Conservation (phyloP, 83 land plant genomes). For the Diphasiastrum complanatum region DNA sequence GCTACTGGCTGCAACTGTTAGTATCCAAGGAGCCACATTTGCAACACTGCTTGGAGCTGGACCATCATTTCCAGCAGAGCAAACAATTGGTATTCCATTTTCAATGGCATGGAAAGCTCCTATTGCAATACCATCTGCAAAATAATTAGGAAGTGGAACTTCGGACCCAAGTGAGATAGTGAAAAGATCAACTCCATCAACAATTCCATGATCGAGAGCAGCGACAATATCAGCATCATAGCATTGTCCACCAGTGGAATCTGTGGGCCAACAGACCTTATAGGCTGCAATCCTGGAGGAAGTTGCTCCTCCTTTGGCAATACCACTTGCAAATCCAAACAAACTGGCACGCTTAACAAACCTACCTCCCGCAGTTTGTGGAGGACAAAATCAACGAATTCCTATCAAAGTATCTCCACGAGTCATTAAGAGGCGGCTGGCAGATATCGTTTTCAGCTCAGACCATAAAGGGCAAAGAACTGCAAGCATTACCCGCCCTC, state of each 20-base stretch:
- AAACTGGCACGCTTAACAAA: slow-evolving; percentile 36
- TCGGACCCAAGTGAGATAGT: slow-evolving; percentile 53
- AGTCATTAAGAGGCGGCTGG: too few relatives aligned
- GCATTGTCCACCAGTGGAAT: slow-evolving; percentile 20
- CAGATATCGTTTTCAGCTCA: too few relatives aligned
- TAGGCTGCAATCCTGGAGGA: slow-evolving; percentile 45
- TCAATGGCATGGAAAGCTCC: slow-evolving; percentile 60
- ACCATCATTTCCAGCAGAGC: slow-evolving; percentile 62
- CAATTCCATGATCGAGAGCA: slow-evolving; percentile 51
- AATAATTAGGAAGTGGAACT: slow-evolving; percentile 25
- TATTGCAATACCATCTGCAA: slow-evolving; percentile 53
- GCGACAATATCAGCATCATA: slow-evolving; percentile 38
- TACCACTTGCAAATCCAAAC: slow-evolving; percentile 47
- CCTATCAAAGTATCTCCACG: too few relatives aligned
- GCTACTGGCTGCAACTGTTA: slow-evolving; percentile 59
- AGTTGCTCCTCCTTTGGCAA: slow-evolving; percentile 51
- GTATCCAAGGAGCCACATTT: slow-evolving; percentile 62
- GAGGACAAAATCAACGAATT: too few relatives aligned
- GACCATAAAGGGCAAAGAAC: too few relatives aligned
- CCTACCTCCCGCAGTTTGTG: slow-evolving; percentile 53
- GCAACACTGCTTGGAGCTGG: slow-evolving; percentile 43
- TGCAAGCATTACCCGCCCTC: too few relatives aligned
- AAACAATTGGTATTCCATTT: slow-evolving; percentile 44
- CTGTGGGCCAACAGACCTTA: slow-evolving; percentile 41
- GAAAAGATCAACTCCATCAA: slow-evolving; percentile 58